Evolutionary conservation across 768 basidiomycete species (phyloP).

Genomic region (Podaxis sp.): DNA sequence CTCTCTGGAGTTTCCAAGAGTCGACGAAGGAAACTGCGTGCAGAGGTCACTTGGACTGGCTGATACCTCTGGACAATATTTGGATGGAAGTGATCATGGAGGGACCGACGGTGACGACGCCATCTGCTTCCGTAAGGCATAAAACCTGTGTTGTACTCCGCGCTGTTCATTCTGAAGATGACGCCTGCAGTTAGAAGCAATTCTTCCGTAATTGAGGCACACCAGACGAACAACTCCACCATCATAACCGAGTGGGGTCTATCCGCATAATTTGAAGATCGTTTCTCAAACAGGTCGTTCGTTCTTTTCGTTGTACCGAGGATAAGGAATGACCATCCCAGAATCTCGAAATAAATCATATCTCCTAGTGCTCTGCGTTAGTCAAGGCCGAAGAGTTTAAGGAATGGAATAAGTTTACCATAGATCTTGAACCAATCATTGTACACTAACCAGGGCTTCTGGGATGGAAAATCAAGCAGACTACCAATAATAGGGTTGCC

Average conservation of each 20-base stretch:
- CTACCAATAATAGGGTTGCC: constrained; percentile 9
- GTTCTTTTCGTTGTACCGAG: constrained; percentile 12
- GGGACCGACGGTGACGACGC: constrained; percentile 27
- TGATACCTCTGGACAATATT: constrained; percentile 24
- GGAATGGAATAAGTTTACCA: neutral
- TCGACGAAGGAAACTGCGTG: constrained; percentile 21
- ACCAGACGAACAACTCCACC: neutral
- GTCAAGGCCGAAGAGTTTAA: neutral
- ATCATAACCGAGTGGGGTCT: constrained; percentile 12
- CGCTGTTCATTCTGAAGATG: constrained; percentile 1
- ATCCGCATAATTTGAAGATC: constrained; percentile 20
- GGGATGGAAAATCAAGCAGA: neutral
- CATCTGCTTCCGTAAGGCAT: constrained; percentile 27
- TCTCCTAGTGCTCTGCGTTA: constrained; percentile 12
- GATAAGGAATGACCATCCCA: constrained; percentile 15
- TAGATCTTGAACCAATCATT: constrained; percentile 2
- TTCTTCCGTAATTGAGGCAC: neutral
- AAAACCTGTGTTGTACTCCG: constrained; percentile 13
- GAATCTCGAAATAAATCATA: constrained; percentile 18
- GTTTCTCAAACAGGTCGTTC: constrained; percentile 18
- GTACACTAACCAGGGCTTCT: constrained; percentile 10
- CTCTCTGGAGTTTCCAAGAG: constrained; percentile 23
- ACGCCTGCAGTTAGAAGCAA: neutral
- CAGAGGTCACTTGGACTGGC: constrained; percentile 24
- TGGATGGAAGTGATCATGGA: constrained; percentile 26